phyloP scores from a whole-genome alignment of 345 rosid genomes.

The Toxicodendron radicans region DNA sequence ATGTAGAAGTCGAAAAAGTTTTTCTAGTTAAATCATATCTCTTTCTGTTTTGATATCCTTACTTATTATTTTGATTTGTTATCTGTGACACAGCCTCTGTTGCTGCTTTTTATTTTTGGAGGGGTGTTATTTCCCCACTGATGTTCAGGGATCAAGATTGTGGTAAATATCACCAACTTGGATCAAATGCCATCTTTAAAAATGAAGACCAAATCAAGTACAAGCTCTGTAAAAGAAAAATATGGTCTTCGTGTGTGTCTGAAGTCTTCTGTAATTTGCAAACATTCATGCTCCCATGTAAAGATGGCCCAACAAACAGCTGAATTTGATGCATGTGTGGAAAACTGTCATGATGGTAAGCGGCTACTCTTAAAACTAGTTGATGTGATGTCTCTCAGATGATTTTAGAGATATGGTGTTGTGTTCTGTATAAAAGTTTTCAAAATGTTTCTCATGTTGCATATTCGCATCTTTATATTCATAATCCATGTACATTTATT shows the following conservation, averaged over 20 bases:
- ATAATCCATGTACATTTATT: not conserved
- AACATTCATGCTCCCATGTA: slow-evolving; percentile 41
- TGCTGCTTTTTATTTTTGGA: slow-evolving; percentile 34
- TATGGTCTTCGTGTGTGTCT: slow-evolving; percentile 51
- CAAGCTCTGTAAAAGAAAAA: slow-evolving; percentile 44
- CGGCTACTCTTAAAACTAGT: not conserved
- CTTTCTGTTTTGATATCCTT: slow-evolving; percentile 10
- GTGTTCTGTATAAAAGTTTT: not conserved
- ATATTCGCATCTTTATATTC: slow-evolving; percentile 1
- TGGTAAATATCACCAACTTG: slow-evolving; percentile 27
- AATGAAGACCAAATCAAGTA: slow-evolving; percentile 58
- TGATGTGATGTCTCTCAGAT: slow-evolving; percentile 3
- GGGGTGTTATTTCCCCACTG: slow-evolving; percentile 38
- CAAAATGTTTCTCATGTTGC: not conserved
- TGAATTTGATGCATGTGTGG: slow-evolving; percentile 29
- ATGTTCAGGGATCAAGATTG: slow-evolving; percentile 48
- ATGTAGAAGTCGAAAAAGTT: not conserved
- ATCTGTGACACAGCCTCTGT: slow-evolving; percentile 36
- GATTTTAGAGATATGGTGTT: not conserved
- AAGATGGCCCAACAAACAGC: slow-evolving; percentile 33
- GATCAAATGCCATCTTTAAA: slow-evolving; percentile 75
- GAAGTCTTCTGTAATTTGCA: slow-evolving; percentile 53
- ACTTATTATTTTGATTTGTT: slow-evolving; percentile 4
- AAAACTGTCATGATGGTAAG: slow-evolving; percentile 45
- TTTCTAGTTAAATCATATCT: not conserved